Base-by-base conservation (phyloP, 2,329 filamentous ascomycete species). In the Penicillium sp. region DNA sequence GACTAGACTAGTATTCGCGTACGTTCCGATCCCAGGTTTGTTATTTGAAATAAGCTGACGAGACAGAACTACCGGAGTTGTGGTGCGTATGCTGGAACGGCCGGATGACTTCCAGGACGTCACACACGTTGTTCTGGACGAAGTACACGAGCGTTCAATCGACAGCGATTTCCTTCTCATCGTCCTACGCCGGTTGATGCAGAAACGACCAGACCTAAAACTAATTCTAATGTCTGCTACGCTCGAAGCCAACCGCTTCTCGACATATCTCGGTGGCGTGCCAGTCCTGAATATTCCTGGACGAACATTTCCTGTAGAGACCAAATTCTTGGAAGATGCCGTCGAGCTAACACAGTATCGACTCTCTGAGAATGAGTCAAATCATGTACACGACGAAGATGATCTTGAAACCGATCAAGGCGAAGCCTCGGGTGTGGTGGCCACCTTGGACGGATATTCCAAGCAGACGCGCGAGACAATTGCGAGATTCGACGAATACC, bases 201-300 rank as follows among this genome's bases (percentile, higher is more conserved):
- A 85, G 31, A 86, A 86, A 67, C 86, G 94, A 58, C 90, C 89
- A 64, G 91, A 96, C 66, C 82, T 99, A 56, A 98, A 96, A 77
- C 90, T 99, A 21, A 85, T 99, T 44, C 85, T 99, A 52, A 99
- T 99, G 95, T 98, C 94, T 67, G 95, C 95, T 11, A 99, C 95
- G 0, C 92, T 99, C 7, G 92, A 99, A 75, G 92, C 95, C 0
- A 89, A 94, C 63, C 89, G 90, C 17, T 97, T 99, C 74, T 97
- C 95, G 0, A 86, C 87, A 11, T 99, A 98, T 73, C 85, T 99
- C 2, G 89, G 90, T 59, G 88, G 89, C 5, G 94, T 94, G 1
- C 94, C 94, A 0, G 88, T 98, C 46, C 82, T 99, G 58, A 93
- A 91, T 63, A 92, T 99, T 15, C 95, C 95, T 2, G 95, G 95